A percentile compares a stretch with the other conserved stretches of the same genome.
Conservation (phyloP, 495 filamentous ascomycete species). For the Hypoxylon fragiforme region DNA sequence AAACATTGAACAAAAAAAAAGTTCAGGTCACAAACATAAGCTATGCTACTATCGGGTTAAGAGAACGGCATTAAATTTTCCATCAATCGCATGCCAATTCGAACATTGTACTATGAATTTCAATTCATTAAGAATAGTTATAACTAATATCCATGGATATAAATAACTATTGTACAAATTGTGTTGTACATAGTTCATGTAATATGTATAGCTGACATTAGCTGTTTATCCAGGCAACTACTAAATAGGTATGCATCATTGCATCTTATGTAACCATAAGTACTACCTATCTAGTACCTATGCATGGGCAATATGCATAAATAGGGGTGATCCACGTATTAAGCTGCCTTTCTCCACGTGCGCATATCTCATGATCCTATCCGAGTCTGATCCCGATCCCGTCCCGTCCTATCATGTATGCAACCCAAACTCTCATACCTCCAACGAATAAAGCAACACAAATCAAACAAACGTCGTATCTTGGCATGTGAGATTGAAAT, state of each 20-base stretch:
- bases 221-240: no score
- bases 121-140: no score
- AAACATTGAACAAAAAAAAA: slow-evolving; percentile 11
- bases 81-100: slow-evolving; percentile 17
- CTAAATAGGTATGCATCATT: neutral
- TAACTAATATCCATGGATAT: neutral
- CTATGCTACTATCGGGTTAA: slow-evolving; percentile 14
- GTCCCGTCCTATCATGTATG: neutral
- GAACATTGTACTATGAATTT: neutral
- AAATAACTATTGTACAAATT: no score
- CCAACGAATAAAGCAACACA: neutral
- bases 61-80: slow-evolving; percentile 20
- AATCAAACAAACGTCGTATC: neutral
- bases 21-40: slow-evolving; percentile 5
- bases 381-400: neutral
- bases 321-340: slow-evolving; percentile 25
- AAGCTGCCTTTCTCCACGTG: slow-evolving; percentile 27
- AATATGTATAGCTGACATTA: no score
- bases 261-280: no score
- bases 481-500: neutral
- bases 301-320: slow-evolving; percentile 8
- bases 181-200: no score
- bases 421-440: neutral
- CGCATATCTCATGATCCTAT: slow-evolving; percentile 11
- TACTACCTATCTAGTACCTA: no score